These are phyloP conservation scores for Malassezia globosa DNA, from an alignment of 1,284 basidiomycete genomes.

Conservation along the genomic window DNA sequence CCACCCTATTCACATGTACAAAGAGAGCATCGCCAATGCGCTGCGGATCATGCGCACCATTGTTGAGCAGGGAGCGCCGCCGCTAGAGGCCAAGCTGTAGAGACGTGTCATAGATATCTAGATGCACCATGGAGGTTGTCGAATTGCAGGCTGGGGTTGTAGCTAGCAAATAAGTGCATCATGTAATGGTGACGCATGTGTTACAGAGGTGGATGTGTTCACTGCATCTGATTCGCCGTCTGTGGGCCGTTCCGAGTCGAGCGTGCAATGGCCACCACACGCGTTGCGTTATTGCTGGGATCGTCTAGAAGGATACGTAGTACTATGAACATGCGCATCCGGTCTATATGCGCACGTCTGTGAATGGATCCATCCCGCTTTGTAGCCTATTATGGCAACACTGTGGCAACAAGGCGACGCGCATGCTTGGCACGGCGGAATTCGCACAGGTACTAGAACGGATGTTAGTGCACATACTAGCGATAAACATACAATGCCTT, in stretches of 20 bases:
- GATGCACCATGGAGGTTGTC: background rate
- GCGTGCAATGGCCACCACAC: too few relatives aligned
- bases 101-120: background rate
- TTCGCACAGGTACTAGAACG: constrained; percentile 64
- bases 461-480: background rate
- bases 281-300: too few relatives aligned
- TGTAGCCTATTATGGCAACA: constrained; percentile 51
- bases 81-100: constrained; percentile 26
- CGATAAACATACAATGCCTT: constrained; percentile 55
- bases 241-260: too few relatives aligned
- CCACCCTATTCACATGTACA: constrained; percentile 60
- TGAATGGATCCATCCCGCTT: background rate
- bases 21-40: constrained; percentile 58
- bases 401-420: constrained; percentile 66
- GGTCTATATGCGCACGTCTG: too few relatives aligned
- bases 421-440: constrained; percentile 61
- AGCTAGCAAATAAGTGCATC: too few relatives aligned
- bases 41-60: constrained; percentile 62
- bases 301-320: background rate
- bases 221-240: too few relatives aligned
- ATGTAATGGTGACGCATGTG: too few relatives aligned
- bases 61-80: constrained; percentile 49
- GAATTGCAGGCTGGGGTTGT: too few relatives aligned
- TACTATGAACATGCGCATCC: too few relatives aligned
- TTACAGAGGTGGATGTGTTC: too few relatives aligned